A percentile compares a stretch with the other conserved stretches of the same genome.
Evolutionary conservation across 106 monocot genomes (phyloP).

Genomic region (Agapanthus africanus): DNA sequence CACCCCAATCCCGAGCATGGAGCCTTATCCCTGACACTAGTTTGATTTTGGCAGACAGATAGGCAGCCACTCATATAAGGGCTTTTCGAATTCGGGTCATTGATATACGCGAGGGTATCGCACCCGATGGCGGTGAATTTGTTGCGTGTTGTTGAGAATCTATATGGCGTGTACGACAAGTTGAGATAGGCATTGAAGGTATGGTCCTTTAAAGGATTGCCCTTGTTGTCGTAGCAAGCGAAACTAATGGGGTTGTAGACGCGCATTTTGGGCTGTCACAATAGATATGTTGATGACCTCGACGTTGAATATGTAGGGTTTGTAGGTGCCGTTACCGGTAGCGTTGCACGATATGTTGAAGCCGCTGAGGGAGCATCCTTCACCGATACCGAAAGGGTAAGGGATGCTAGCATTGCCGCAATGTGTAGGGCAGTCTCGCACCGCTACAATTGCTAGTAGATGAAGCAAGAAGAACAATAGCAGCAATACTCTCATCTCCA

Average conservation of each 20-base stretch:
- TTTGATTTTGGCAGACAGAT: constrained; percentile 17
- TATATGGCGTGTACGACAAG: constrained; percentile 21
- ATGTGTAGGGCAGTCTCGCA: neutral
- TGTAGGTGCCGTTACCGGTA: constrained; percentile 23
- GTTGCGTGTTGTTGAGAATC: constrained; percentile 36
- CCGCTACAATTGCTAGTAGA: too few species aligned
- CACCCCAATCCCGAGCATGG: constrained; percentile 50
- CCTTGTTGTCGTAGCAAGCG: constrained; percentile 21
- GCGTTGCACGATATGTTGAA: constrained; percentile 39
- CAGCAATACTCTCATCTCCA: too few species aligned
- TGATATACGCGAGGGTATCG: constrained; percentile 16
- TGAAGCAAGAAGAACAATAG: too few species aligned
- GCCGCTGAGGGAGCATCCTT: constrained; percentile 26
- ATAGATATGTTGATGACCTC: constrained; percentile 13
- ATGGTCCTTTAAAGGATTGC: neutral
- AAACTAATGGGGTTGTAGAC: constrained; percentile 1
- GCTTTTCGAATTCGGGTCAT: neutral
- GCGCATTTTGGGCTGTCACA: neutral
- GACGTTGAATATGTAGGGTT: constrained; percentile 13
- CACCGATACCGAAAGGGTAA: constrained; percentile 40
- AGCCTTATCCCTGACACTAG: constrained; percentile 11
- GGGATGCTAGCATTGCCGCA: constrained; percentile 41
- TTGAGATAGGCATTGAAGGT: neutral
- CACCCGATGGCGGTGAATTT: constrained; percentile 52
- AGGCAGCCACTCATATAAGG: constrained; percentile 33